Evolutionary conservation across 495 filamentous ascomycete species (phyloP), one percentile per base, ranked within the genome.

Genomic region (Lepidopterella palustris): DNA sequence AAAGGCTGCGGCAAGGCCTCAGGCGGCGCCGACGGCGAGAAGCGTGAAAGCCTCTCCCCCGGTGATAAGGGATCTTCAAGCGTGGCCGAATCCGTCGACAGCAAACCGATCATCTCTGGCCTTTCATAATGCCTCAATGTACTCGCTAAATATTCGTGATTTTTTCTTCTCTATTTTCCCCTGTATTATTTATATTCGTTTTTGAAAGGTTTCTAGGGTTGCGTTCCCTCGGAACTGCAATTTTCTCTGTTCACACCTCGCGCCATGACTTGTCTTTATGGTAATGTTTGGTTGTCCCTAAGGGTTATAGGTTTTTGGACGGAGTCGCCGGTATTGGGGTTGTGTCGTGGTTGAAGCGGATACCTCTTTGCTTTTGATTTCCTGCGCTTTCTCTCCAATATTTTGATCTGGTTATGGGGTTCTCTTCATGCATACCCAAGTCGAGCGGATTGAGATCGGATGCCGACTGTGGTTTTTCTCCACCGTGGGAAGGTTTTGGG

Each of bases 1-100:
- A 97, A 97, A 73, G 90, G 90, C 25, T 97, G 93, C 68, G 92
- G 91, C 32, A 84, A 80, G 52, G 64, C 60, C n/a, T 42, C 63
- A 5, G 29, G 54, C 9, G 55, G 62, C n/a, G 59, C 59, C 15
- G 72, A 71, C 20, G 64, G 59, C 28, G 61, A 68, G 40, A 73
- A 76, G 56, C 61, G 66, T 40, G 71, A 73, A 29, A 66, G 58
- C 59, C 67, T 68, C 21, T 74, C 73, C 23, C 73, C 72, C 27
- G 64, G 61, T 18, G 63, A 57, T 25, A 69, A 69, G 55, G 58
- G 47, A 18, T 50, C 55, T 35, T 18, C 47, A 8, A 42, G 48
- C 15, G 21, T 48, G 11, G 42, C 31, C 21, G 66, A 62, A 24
- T 24, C 48, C 55, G 63, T 50, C 27, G 67, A 70, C 24, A 60